Evolutionary conservation across 768 basidiomycete species (phyloP).

Genomic region (Naematelia encephala): DNA sequence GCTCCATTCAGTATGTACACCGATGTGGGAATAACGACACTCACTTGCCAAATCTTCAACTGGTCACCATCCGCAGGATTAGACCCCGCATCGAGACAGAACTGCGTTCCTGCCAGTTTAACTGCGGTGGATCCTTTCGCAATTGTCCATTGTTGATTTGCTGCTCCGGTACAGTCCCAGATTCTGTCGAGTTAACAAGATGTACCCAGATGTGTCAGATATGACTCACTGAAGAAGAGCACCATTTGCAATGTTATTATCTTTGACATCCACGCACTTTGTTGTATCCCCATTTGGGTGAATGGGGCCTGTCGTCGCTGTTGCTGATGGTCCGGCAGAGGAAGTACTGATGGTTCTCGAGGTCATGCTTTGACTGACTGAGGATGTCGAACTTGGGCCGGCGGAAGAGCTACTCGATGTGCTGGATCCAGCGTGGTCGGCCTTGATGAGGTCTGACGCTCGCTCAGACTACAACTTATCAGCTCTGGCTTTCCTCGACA

Average conservation of each 20-base stretch:
- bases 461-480: constrained; percentile 27
- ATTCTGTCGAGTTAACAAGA: constrained; percentile 14
- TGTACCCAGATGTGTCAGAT: background rate
- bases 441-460: constrained; percentile 39
- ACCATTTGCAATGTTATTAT: constrained; percentile 15
- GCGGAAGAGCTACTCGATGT: constrained; percentile 7
- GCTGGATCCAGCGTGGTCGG: constrained; percentile 22
- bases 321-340: constrained; percentile 10
- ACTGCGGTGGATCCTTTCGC: constrained; percentile 20
- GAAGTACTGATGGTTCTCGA: constrained; percentile 5
- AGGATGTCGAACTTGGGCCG: constrained; percentile 4
- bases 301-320: constrained; percentile 24
- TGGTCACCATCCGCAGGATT: constrained; percentile 26
- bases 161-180: constrained; percentile 28
- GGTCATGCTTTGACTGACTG: too few species aligned
- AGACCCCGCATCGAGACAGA: constrained; percentile 35
- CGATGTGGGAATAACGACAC: background rate
- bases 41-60: constrained; percentile 22
- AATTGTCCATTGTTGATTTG: constrained; percentile 28
- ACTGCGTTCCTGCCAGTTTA: constrained; percentile 30
- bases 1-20: background rate
- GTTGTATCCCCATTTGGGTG: constrained; percentile 26
- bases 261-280: constrained; percentile 33
- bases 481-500: background rate
- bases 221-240: constrained; percentile 25